phyloP scores from a whole-genome alignment of 2,329 filamentous ascomycete species.

The Fusarium sp. region DNA sequence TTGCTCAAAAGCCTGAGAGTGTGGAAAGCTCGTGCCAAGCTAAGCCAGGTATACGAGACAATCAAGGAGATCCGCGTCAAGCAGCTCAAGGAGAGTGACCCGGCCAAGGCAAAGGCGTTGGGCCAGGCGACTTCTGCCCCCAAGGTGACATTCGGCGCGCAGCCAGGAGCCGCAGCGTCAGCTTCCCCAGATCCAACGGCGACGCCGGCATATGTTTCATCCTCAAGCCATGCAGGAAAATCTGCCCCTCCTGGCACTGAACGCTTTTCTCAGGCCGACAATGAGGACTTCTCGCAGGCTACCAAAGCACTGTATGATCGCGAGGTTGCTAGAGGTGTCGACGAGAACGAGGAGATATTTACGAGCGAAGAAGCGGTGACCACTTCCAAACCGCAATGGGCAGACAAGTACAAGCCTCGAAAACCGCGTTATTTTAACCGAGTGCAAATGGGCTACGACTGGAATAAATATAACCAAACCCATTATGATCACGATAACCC shows the following conservation, averaged over 20 bases:
- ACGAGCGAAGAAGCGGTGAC: constrained; percentile 81
- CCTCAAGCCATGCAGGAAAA: constrained; percentile 47
- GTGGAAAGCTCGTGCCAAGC: constrained; percentile 90
- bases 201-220: constrained; percentile 25
- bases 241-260: constrained; percentile 66
- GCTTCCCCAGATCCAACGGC: constrained; percentile 16
- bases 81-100: constrained; percentile 73
- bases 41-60: constrained; percentile 80
- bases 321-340: constrained; percentile 89
- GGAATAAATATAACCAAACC: constrained; percentile 99
- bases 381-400: constrained; percentile 77
- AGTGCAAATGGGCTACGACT: constrained; percentile 98
- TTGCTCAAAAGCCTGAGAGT: constrained; percentile 84
- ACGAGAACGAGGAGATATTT: constrained; percentile 96
- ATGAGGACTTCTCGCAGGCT: constrained; percentile 86
- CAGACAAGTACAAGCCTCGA: constrained; percentile 84
- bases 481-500: constrained; percentile 99
- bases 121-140: constrained; percentile 20
- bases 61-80: constrained; percentile 77
- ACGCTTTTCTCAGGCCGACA: constrained; percentile 74
- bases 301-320: constrained; percentile 92
- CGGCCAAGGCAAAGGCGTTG: constrained; percentile 66
- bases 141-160: constrained; percentile 8
- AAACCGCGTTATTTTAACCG: constrained; percentile 98
- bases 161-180: constrained; percentile 6